phyloP scores from a whole-genome alignment of 495 filamentous ascomycete genomes.

The Sordaria brevicollis region DNA sequence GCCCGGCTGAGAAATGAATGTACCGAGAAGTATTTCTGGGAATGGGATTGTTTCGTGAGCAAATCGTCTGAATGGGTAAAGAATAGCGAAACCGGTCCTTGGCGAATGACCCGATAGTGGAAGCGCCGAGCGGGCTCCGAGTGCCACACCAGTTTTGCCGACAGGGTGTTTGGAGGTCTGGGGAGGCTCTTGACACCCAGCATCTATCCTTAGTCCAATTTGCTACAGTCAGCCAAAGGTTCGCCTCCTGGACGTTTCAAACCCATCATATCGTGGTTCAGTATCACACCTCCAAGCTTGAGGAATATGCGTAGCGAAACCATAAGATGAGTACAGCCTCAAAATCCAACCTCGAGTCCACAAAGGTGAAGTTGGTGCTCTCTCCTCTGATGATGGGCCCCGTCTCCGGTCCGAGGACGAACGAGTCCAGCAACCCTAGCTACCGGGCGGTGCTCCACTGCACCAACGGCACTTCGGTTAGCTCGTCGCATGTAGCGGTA shows the following conservation, averaged over 20 bases:
- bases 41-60: not conserved
- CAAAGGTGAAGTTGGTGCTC: not conserved
- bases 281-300: not conserved
- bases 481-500: not conserved
- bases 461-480: not conserved
- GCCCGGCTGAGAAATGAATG: not conserved
- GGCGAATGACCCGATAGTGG: not conserved
- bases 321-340: not conserved
- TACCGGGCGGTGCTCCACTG: not conserved
- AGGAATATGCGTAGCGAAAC: not conserved
- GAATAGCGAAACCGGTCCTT: not conserved
- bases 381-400: not conserved
- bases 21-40: not conserved
- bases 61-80: not conserved
- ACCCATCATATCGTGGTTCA: not conserved
- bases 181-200: not conserved
- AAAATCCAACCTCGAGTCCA: not conserved
- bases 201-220: not conserved
- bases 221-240: not conserved
- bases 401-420: not conserved
- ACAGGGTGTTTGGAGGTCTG: not conserved
- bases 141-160: not conserved
- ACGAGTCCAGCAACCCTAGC: not conserved
- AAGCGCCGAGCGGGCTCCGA: not conserved
- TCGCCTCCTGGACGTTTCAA: not conserved